Conservation (phyloP, 306 rosid genomes). For the Parietaria judaica region DNA sequence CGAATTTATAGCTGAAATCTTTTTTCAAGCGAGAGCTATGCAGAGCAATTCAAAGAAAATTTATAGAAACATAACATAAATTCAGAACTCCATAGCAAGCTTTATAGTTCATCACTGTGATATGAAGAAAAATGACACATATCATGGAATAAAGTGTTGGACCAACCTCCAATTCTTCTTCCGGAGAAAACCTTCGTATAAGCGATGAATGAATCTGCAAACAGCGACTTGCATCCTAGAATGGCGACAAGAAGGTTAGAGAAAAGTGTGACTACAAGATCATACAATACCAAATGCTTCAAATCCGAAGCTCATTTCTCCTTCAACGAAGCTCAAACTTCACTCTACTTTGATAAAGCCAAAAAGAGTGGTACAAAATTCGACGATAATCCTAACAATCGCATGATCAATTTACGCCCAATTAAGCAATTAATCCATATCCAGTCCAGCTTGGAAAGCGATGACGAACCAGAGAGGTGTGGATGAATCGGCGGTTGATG, state of each 20-base stretch:
- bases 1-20: too few species aligned
- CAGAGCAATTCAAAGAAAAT: too few species aligned
- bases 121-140: neutral
- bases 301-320: neutral
- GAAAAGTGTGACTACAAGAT: neutral
- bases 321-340: neutral
- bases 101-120: neutral
- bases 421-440: neutral
- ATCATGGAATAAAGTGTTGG: conserved; percentile 7
- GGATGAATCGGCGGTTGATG: conserved; percentile 41
- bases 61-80: neutral
- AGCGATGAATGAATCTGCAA: conserved; percentile 87
- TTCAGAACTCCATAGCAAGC: neutral
- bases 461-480: conserved; percentile 42
- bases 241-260: conserved; percentile 6
- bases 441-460: neutral
- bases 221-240: conserved; percentile 46
- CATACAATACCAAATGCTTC: neutral
- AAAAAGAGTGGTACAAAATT: neutral
- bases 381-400: neutral
- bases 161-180: conserved; percentile 75
- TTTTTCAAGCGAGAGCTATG: too few species aligned
- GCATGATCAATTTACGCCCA: neutral
- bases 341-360: neutral
- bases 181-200: conserved; percentile 78